phyloP scores from a whole-genome alignment of 768 basidiomycete genomes.

The Gautieria morchelliformis region DNA sequence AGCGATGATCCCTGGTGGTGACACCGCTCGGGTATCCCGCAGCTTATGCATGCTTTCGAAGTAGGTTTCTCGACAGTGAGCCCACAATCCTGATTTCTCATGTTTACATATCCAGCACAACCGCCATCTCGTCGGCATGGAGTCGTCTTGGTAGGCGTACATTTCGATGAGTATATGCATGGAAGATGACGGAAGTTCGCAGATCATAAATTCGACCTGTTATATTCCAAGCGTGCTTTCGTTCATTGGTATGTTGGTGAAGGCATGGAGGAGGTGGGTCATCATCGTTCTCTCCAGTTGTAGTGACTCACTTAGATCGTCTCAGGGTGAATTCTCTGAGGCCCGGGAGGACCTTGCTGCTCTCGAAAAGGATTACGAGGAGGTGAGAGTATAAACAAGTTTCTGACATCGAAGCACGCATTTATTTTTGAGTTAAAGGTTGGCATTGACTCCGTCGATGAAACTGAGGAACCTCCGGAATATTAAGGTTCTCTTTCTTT shows the following conservation, averaged over 20 bases:
- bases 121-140: constrained; percentile 67
- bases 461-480: constrained; percentile 2
- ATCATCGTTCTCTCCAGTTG: not conserved
- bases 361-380: constrained; percentile 95
- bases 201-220: constrained; percentile 71
- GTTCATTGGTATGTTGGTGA: constrained; percentile 45
- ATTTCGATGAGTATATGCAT: not conserved
- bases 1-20: constrained; percentile 65
- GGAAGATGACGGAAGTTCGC: not conserved
- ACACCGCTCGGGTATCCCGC: constrained; percentile 66
- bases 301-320: not conserved
- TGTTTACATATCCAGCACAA: constrained; percentile 27
- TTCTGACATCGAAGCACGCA: not conserved
- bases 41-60: constrained; percentile 75
- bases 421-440: not conserved
- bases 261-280: constrained; percentile 58
- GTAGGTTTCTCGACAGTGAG: constrained; percentile 7
- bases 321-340: constrained; percentile 91
- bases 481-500: not conserved
- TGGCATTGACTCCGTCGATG: constrained; percentile 6
- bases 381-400: constrained; percentile 44
- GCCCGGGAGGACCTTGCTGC: constrained; percentile 99
- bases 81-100: not conserved
- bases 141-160: constrained; percentile 36
- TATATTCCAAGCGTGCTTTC: constrained; percentile 53